Evolutionary conservation across 2,329 filamentous ascomycete genomes (phyloP).

Genomic region (Beauveria caledonica): DNA sequence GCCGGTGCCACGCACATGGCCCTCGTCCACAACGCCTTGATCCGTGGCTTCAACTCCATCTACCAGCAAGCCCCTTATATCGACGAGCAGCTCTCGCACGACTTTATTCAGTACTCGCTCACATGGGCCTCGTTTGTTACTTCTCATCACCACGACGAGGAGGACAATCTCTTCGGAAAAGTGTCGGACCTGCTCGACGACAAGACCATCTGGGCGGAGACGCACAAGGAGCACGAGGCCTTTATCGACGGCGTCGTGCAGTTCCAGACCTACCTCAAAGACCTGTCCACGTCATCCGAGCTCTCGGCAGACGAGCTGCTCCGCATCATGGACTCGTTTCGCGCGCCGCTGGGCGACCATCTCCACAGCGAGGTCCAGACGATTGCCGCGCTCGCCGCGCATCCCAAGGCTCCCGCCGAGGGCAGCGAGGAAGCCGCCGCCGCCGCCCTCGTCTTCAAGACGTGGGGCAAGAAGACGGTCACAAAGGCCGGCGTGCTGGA

Average conservation of each 20-base stretch:
- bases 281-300: conserved; percentile 31
- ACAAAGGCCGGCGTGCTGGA: conserved; percentile 51
- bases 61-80: conserved; percentile 50
- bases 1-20: conserved; percentile 53
- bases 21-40: conserved; percentile 53
- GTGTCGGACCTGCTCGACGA: conserved; percentile 44
- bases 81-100: conserved; percentile 39
- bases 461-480: conserved; percentile 56
- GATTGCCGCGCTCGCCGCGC: conserved; percentile 40
- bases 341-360: conserved; percentile 42
- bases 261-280: conserved; percentile 44
- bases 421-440: conserved; percentile 35
- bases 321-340: conserved; percentile 43
- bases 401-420: conserved; percentile 41
- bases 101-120: conserved; percentile 50
- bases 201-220: conserved; percentile 42
- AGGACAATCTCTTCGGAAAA: conserved; percentile 46
- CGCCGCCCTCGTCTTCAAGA: conserved; percentile 45
- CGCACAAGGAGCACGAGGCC: conserved; percentile 44
- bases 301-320: conserved; percentile 38
- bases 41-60: conserved; percentile 57
- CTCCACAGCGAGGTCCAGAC: conserved; percentile 48
- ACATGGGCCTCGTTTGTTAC: conserved; percentile 52
- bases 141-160: conserved; percentile 54
- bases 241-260: conserved; percentile 44